These are phyloP conservation scores for Psilocybe cubensis DNA, from an alignment of 768 basidiomycete genomes.

Conservation along the genomic window DNA sequence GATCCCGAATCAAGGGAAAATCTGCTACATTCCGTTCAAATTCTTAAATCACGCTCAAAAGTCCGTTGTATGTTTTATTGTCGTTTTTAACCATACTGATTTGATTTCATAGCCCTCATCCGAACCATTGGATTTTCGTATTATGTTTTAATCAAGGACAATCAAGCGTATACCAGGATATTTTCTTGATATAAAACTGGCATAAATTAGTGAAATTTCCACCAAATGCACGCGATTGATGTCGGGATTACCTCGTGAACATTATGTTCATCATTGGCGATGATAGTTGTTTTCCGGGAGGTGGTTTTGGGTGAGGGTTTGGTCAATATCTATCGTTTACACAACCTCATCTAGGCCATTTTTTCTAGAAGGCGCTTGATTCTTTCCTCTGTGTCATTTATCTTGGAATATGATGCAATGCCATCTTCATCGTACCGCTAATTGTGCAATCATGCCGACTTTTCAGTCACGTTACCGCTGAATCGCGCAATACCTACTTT, in stretches of 20 bases:
- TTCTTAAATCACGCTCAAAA: constrained; percentile 25
- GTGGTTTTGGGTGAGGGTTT: neutral
- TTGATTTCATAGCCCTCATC: constrained; percentile 7
- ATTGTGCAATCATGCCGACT: neutral
- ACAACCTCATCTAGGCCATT: neutral
- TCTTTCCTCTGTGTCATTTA: neutral
- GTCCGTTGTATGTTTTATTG: constrained; percentile 10
- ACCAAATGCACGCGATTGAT: no score
- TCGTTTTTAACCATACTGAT: neutral
- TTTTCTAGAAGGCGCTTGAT: neutral
- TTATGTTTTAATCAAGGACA: no score
- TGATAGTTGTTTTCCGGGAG: no score
- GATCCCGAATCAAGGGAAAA: constrained; percentile 1
- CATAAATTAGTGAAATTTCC: no score
- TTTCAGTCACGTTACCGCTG: constrained; percentile 21
- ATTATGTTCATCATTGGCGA: neutral
- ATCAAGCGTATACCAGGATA: no score
- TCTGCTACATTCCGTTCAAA: constrained; percentile 11
- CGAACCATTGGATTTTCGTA: constrained; percentile 10
- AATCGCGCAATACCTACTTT: constrained; percentile 20
- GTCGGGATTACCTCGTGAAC: no score
- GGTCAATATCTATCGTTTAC: neutral
- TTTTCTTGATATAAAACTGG: no score
- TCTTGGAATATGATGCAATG: neutral
- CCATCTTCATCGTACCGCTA: neutral